Conservation (phyloP, 179 eudicot species). For the Amaranthus tricolor region DNA sequence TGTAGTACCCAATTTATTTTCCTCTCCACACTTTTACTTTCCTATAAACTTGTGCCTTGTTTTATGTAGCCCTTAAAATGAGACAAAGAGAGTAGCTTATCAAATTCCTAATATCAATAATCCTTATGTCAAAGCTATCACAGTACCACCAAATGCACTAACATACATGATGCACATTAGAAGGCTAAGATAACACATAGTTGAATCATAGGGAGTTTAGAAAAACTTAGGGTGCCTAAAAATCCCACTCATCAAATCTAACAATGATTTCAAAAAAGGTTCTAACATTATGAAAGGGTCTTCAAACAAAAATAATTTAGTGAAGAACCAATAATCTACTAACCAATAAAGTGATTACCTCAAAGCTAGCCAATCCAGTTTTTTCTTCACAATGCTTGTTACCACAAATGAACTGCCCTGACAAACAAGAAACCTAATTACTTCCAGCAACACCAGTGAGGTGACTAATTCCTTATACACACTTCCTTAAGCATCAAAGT, state of each 20-base stretch:
- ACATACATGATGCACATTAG: not conserved
- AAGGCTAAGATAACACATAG: not conserved
- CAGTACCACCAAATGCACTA: not conserved
- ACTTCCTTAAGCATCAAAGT: not conserved
- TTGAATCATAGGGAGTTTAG: not conserved
- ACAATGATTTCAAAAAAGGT: not conserved
- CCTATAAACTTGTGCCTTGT: too few relatives aligned
- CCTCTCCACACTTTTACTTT: too few relatives aligned
- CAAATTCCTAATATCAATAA: not conserved
- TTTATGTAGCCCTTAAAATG: too few relatives aligned
- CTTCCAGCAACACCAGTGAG: constrained; percentile 20
- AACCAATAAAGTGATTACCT: constrained; percentile 42
- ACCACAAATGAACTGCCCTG: constrained; percentile 97
- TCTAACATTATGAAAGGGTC: not conserved
- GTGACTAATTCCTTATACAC: not conserved
- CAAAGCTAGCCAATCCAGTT: constrained; percentile 76
- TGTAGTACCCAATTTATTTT: too few relatives aligned
- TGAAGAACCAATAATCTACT: not conserved
- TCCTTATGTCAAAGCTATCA: not conserved
- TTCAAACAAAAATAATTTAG: not conserved
- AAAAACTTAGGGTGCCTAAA: not conserved
- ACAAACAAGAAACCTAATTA: constrained; percentile 32
- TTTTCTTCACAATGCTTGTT: constrained; percentile 83
- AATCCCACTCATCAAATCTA: not conserved
- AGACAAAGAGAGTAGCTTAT: not conserved